Base-by-base conservation (phyloP, 768 basidiomycete species). In the Agrocybe chaxingu region DNA sequence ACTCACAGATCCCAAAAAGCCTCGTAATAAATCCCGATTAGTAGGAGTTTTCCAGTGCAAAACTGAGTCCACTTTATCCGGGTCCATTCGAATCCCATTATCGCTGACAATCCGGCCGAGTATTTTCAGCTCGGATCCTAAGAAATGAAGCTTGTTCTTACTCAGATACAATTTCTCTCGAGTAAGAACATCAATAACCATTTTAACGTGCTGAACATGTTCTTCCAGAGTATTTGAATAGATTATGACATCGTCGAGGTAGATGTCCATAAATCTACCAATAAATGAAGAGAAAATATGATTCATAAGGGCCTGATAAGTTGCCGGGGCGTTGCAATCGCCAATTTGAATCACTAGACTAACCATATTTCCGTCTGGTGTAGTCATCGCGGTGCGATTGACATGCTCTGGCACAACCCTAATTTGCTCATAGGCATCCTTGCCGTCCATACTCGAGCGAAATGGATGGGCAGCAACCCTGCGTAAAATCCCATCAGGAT, bases 221-320 rank as follows among this genome's bases (percentile, higher is more conserved):
- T 72, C 67, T 9, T 65, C 67, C 0, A 71, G 30, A 0, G 66
- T 57, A 8, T 74, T 42, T 1, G 74, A 78, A 56, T 67, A 77
- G n/a, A 78, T 68, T 8, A 76, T 57, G 19, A 77, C 62, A 8
- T 77, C 62, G 3, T 77, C 62, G n/a, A 62, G 30, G 71, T 73
- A 74, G 1, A 77, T 60, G 44, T 75, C 67, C 55, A 73, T 67
- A 38, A 3, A 61, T 48, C 4, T 51, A 42, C 74, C 73, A 31
- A 78, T 68, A 34, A 59, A 65, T 1, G 57, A 34, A 0, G 54
- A 52, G 38, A 68, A 68, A 0, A 76, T 60, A 45, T 74, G 61
- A 46, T 75, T 75, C 72, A 76, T 74, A 0, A 76, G 42, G 0
- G 71, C 56, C 52, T 77, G 74, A 57, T 70, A 75, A 0, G 74